These are phyloP conservation scores for Ophiocordyceps robertsii DNA, from an alignment of 2,329 filamentous ascomycete species.

Conservation along the genomic window DNA sequence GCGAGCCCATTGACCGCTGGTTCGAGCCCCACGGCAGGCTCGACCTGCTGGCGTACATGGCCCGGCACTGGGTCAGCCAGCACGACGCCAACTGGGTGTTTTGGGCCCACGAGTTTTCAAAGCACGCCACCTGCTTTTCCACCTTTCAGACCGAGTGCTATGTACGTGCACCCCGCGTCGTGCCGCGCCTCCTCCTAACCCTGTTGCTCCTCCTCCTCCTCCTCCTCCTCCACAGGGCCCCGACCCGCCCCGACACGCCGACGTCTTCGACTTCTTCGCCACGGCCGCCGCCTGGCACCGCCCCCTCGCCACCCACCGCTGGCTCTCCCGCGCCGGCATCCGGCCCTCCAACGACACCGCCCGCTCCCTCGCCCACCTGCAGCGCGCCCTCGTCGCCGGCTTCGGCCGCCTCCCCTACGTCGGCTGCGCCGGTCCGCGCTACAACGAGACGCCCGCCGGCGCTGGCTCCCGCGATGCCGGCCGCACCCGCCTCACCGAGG, in stretches of 20 bases:
- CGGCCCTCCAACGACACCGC: slow-evolving; percentile 42
- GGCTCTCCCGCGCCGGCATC: slow-evolving; percentile 42
- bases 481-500: slow-evolving; percentile 42
- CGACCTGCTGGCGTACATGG: slow-evolving; percentile 52
- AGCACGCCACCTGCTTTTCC: slow-evolving; percentile 55
- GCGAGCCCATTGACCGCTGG: slow-evolving; percentile 43
- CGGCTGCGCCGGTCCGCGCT: too few species aligned
- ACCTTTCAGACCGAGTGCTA: slow-evolving; percentile 55
- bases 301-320: slow-evolving; percentile 44
- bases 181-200: too few species aligned
- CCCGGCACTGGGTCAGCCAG: slow-evolving; percentile 49
- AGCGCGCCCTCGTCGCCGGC: slow-evolving; percentile 38
- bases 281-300: slow-evolving; percentile 45
- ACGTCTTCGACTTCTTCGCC: slow-evolving; percentile 51
- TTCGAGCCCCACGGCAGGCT: slow-evolving; percentile 41
- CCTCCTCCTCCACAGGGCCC: slow-evolving; percentile 36
- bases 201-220: background rate
- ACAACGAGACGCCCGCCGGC: too few species aligned
- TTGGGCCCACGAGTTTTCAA: slow-evolving; percentile 56
- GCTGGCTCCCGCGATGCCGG: too few species aligned
- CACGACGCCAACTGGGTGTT: slow-evolving; percentile 41
- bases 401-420: too few species aligned
- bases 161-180: slow-evolving; percentile 9
- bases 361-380: slow-evolving; percentile 40
- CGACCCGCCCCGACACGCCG: slow-evolving; percentile 38